Percentiles rank a stretch among this genome's conserved stretches.
These are phyloP conservation scores for Xylariales sp. DNA, from an alignment of 2,329 filamentous ascomycete genomes.

Conservation along the genomic window DNA sequence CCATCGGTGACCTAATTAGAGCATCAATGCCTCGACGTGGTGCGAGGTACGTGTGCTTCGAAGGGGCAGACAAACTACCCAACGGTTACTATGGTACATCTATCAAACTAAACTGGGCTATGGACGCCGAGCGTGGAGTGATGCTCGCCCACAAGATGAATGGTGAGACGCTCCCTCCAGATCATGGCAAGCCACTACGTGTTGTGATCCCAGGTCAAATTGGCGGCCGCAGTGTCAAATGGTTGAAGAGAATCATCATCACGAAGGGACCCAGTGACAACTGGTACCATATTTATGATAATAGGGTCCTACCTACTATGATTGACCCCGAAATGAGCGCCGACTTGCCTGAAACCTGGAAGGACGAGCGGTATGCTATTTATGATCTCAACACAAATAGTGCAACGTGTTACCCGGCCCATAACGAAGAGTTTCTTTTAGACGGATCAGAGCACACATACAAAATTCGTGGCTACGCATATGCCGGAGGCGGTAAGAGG, in stretches of 20 bases:
- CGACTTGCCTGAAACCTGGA: conserved; percentile 81
- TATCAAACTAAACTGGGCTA: conserved; percentile 86
- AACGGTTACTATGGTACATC: conserved; percentile 92
- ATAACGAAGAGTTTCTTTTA: conserved; percentile 74
- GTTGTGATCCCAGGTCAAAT: conserved; percentile 91
- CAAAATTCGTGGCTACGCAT: conserved; percentile 82
- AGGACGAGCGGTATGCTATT: conserved; percentile 89
- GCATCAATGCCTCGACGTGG: conserved; percentile 74
- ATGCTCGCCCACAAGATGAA: conserved; percentile 94
- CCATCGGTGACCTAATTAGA: conserved; percentile 77
- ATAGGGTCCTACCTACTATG: conserved; percentile 88
- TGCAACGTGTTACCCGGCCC: conserved; percentile 81
- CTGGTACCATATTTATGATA: conserved; percentile 97
- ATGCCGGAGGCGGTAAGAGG: conserved; percentile 85
- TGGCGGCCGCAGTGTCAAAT: conserved; percentile 91
- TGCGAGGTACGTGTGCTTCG: conserved; percentile 88
- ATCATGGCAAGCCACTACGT: conserved; percentile 87
- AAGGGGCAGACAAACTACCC: conserved; percentile 87
- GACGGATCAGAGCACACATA: conserved; percentile 65
- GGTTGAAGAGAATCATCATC: conserved; percentile 84
- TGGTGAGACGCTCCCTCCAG: conserved; percentile 80
- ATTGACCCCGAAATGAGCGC: conserved; percentile 84
- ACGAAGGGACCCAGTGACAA: conserved; percentile 85
- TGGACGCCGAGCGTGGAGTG: conserved; percentile 84
- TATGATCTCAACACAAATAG: conserved; percentile 93